phyloP scores from a whole-genome alignment of 768 basidiomycete species.

The Polyporus arcularius region DNA sequence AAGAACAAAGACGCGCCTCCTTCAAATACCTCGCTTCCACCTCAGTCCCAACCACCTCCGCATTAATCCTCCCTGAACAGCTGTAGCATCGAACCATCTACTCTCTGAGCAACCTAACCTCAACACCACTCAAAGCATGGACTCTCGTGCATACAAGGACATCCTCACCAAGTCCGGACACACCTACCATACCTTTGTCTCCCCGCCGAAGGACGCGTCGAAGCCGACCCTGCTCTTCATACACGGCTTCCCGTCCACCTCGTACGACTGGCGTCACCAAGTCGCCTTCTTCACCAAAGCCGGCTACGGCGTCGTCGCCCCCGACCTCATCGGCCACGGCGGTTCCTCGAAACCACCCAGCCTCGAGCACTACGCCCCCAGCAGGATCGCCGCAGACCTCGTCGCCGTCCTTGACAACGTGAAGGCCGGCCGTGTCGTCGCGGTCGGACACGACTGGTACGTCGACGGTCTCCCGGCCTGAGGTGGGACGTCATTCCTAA shows the following conservation, averaged over 20 bases:
- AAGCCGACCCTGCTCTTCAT: slow-evolving; percentile 44
- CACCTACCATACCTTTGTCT: slow-evolving; percentile 38
- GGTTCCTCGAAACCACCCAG: slow-evolving; percentile 44
- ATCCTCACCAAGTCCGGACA: slow-evolving; percentile 34
- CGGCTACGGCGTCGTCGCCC: slow-evolving; percentile 47
- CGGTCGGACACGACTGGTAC: slow-evolving; percentile 39
- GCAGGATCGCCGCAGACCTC: slow-evolving; percentile 31
- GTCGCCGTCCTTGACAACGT: slow-evolving; percentile 36
- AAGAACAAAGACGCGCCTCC: slow-evolving; percentile 9
- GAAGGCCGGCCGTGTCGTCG: slow-evolving; percentile 30
- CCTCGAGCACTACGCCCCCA: slow-evolving; percentile 27
- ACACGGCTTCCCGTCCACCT: slow-evolving; percentile 47
- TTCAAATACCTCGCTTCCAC: slow-evolving; percentile 8
- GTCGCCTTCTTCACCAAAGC: slow-evolving; percentile 38
- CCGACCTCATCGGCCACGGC: slow-evolving; percentile 51
- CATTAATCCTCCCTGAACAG: neutral
- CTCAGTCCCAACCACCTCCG: neutral
- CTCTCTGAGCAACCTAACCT: neutral
- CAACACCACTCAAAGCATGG: slow-evolving; percentile 14
- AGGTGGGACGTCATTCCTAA: neutral
- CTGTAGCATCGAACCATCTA: neutral
- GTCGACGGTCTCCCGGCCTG: neutral
- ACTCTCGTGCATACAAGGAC: slow-evolving; percentile 35
- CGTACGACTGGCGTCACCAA: slow-evolving; percentile 44
- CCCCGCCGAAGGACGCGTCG: slow-evolving; percentile 22